These are phyloP conservation scores for Gamarada debralockiae DNA, from an alignment of 495 filamentous ascomycete genomes.

Conservation along the genomic window DNA sequence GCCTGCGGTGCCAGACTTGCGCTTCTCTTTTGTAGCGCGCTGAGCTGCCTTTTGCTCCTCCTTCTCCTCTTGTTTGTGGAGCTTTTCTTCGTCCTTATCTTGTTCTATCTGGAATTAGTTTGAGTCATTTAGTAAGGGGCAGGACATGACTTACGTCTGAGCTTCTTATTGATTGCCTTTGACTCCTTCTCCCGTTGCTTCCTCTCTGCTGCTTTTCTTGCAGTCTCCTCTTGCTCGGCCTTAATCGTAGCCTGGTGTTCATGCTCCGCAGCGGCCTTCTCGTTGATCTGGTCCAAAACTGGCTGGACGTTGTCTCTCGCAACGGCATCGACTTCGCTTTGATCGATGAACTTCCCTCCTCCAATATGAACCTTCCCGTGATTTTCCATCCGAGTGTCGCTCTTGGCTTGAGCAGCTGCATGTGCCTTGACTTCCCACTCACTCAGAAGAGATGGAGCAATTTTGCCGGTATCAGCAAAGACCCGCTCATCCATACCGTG, in stretches of 20 bases:
- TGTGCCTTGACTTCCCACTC: constrained; percentile 78
- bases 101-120: constrained; percentile 26
- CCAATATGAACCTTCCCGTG: constrained; percentile 75
- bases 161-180: constrained; percentile 22
- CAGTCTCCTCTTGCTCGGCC: constrained; percentile 43
- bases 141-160: constrained; percentile 24
- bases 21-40: constrained; percentile 22
- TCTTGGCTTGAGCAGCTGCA: constrained; percentile 60
- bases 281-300: constrained; percentile 83
- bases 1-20: constrained; percentile 12
- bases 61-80: constrained; percentile 47
- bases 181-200: constrained; percentile 30
- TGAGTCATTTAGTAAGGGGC: background rate
- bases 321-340: constrained; percentile 74
- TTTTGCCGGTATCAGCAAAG: constrained; percentile 70
- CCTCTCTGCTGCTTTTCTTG: constrained; percentile 41
- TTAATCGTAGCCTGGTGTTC: constrained; percentile 52
- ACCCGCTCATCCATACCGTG: constrained; percentile 76
- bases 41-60: constrained; percentile 46
- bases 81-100: constrained; percentile 47
- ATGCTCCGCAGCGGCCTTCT: constrained; percentile 63
- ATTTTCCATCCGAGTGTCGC: constrained; percentile 49
- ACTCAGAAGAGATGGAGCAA: constrained; percentile 61
- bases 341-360: constrained; percentile 73
- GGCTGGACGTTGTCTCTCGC: constrained; percentile 80